A percentile compares a stretch with the other conserved stretches of the same genome.
phyloP scores from a whole-genome alignment of 345 rosid species.

The Arabis hirsuta region DNA sequence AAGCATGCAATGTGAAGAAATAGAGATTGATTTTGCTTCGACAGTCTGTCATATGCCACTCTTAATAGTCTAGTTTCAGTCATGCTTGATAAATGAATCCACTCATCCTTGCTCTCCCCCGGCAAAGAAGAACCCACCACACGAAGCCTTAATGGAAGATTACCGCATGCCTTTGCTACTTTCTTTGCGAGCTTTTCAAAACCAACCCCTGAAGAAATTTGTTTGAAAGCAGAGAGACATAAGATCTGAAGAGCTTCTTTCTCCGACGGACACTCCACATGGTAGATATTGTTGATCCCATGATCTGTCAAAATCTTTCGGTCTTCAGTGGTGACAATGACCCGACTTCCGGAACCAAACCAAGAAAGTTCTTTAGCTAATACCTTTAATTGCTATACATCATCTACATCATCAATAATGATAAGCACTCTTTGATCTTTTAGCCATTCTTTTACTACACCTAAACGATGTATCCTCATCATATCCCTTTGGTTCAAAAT shows the following conservation, averaged over 20 bases:
- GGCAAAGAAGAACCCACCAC: constrained; percentile 33
- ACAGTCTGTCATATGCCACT: constrained; percentile 40
- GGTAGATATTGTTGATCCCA: no score
- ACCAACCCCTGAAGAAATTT: background rate
- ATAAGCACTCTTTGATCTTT: constrained; percentile 39
- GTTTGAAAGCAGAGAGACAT: constrained; percentile 7
- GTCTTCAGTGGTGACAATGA: no score
- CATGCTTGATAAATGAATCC: background rate
- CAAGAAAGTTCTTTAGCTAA: constrained; percentile 38
- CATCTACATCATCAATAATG: constrained; percentile 56
- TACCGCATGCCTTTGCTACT: constrained; percentile 9
- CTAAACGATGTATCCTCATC: background rate
- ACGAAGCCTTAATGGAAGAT: constrained; percentile 41
- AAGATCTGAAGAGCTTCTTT: constrained; percentile 25
- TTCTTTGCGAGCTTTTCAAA: background rate
- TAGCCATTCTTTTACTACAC: background rate
- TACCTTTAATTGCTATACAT: constrained; percentile 45
- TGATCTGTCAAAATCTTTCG: no score
- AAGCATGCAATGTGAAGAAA: no score
- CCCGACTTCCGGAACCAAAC: no score
- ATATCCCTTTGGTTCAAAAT: no score
- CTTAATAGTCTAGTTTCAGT: background rate
- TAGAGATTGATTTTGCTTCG: no score
- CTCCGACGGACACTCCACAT: background rate
- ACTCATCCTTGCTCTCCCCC: background rate